phyloP scores from a whole-genome alignment of 1,139 yeast species.

The Magnusiomyces suaveolens region DNA sequence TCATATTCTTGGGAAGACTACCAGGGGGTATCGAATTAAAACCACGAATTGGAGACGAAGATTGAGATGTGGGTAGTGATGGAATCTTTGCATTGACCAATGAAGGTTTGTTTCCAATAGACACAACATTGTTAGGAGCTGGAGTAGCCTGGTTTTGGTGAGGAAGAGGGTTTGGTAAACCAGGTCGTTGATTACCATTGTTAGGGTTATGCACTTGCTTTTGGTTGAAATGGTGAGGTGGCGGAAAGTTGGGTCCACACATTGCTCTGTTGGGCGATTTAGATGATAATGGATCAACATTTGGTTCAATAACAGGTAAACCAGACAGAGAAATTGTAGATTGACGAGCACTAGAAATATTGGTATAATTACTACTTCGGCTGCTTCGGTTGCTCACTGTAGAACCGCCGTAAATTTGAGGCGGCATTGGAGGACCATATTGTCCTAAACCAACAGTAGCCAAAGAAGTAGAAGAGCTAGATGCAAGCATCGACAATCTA shows the following conservation, averaged over 20 bases:
- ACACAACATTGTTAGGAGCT: neutral
- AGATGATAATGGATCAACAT: neutral
- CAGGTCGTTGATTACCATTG: neutral
- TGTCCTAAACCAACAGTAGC: neutral
- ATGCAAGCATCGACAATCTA: neutral
- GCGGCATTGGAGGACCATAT: neutral
- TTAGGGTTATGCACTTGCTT: neutral
- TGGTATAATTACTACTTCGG: neutral
- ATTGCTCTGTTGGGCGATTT: neutral
- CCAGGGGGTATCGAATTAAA: neutral
- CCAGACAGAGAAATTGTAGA: neutral
- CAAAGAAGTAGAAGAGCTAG: neutral
- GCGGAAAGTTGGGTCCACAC: neutral
- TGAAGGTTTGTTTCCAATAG: neutral
- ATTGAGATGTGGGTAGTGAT: neutral
- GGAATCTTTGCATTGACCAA: neutral
- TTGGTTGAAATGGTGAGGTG: neutral
- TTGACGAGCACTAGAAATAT: neutral
- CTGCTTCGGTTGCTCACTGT: neutral
- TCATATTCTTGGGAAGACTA: neutral
- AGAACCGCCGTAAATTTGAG: neutral
- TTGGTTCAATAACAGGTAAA: slow-evolving; percentile 8
- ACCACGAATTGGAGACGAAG: neutral
- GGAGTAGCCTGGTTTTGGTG: neutral
- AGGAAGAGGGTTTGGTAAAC: neutral